phyloP scores from a whole-genome alignment of 768 basidiomycete genomes.

The Calocera viscosa region DNA sequence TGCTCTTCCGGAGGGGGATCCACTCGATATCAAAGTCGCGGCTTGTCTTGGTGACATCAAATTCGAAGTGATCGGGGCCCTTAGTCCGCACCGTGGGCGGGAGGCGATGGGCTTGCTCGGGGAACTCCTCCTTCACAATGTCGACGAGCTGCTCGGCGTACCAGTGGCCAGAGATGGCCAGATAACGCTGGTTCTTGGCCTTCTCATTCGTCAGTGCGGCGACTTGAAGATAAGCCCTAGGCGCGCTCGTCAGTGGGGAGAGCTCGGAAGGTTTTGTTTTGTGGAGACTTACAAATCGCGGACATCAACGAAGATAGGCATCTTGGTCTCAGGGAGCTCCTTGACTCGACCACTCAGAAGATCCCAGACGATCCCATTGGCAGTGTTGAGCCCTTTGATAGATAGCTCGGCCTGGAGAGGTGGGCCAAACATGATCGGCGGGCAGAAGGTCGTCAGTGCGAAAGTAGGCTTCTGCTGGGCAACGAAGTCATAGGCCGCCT shows the following conservation, averaged over 20 bases:
- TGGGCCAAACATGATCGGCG: constrained; percentile 9
- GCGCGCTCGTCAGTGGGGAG: too few species aligned
- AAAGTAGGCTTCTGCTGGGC: constrained; percentile 14
- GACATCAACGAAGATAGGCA: neutral
- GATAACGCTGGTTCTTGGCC: neutral
- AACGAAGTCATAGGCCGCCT: constrained; percentile 17
- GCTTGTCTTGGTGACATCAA: neutral
- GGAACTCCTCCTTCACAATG: neutral
- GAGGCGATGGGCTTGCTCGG: neutral
- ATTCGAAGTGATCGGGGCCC: neutral
- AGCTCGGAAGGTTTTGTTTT: too few species aligned
- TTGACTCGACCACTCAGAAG: constrained; percentile 6
- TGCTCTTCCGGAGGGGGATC: neutral
- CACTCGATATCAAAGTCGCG: neutral
- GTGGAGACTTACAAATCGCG: neutral
- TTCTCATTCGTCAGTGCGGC: neutral
- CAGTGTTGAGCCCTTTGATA: constrained; percentile 8
- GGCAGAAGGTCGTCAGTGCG: constrained; percentile 17
- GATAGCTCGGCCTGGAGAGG: constrained; percentile 7
- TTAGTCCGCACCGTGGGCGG: neutral
- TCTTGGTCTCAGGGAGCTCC: neutral
- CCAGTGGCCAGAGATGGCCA: neutral
- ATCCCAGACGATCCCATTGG: neutral
- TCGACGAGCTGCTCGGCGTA: neutral
- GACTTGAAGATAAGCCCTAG: too few species aligned